Evolutionary conservation across 2,329 filamentous ascomycete genomes (phyloP).

Genomic region (Daldinia eschscholtzii): DNA sequence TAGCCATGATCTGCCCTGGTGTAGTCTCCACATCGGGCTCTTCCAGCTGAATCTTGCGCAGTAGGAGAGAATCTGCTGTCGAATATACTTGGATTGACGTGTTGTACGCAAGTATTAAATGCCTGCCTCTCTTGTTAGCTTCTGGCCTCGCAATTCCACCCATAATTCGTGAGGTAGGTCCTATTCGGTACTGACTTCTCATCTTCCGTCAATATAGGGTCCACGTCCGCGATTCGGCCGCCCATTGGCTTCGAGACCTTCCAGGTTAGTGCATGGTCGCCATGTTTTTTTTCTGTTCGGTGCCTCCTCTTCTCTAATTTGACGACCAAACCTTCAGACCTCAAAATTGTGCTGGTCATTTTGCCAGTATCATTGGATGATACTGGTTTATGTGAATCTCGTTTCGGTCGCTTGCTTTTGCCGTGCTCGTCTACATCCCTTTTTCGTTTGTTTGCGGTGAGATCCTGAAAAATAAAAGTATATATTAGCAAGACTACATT

Average conservation of each 20-base stretch:
- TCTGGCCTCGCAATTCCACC: slow-evolving; percentile 1
- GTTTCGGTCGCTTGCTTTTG: slow-evolving; percentile 58
- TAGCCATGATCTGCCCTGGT: slow-evolving; percentile 58
- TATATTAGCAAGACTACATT: slow-evolving; percentile 27
- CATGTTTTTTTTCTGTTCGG: slow-evolving; percentile 20
- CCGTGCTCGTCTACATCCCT: slow-evolving; percentile 59
- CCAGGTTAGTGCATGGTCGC: slow-evolving; percentile 57
- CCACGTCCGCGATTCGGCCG: slow-evolving; percentile 73
- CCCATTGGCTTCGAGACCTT: slow-evolving; percentile 73
- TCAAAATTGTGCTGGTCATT: slow-evolving; percentile 15
- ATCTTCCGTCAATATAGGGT: slow-evolving; percentile 71
- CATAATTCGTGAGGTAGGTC: neutral
- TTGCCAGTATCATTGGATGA: slow-evolving; percentile 11
- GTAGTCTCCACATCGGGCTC: slow-evolving; percentile 48
- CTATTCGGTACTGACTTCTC: slow-evolving; percentile 64
- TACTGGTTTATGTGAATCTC: slow-evolving; percentile 37
- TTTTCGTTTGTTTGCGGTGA: slow-evolving; percentile 62
- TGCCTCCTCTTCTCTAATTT: slow-evolving; percentile 40
- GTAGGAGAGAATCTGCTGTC: slow-evolving; percentile 81
- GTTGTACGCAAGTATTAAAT: slow-evolving; percentile 80
- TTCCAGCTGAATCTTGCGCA: slow-evolving; percentile 75
- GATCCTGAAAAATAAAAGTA: slow-evolving; percentile 47
- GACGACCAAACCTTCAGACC: slow-evolving; percentile 16
- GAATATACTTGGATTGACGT: slow-evolving; percentile 85
- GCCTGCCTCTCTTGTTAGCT: slow-evolving; percentile 61